Evolutionary conservation across 192 early-diverging fungal genomes (phyloP).

Genomic region (Obelidium mucronatum): DNA sequence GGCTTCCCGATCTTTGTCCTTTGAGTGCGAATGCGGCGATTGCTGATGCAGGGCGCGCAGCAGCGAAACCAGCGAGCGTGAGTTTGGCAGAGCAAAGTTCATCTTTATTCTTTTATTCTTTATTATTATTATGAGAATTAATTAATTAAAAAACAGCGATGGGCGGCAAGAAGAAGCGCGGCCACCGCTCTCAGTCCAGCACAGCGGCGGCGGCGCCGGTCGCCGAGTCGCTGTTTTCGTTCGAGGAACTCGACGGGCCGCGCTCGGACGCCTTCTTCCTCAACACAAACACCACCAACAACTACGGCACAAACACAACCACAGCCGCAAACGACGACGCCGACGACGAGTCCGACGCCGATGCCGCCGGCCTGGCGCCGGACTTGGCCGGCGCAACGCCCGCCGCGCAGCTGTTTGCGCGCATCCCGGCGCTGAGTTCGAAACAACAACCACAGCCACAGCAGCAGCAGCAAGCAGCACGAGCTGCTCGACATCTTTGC

Average conservation of each 20-base stretch:
- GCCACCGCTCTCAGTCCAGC: background rate
- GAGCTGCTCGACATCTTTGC: background rate
- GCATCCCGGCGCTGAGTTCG: background rate
- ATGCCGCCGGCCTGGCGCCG: background rate
- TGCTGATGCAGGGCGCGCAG: slow-evolving; percentile 1
- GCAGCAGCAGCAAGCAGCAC: background rate
- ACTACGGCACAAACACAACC: background rate
- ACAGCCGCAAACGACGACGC: background rate
- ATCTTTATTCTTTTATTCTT: too few relatives aligned
- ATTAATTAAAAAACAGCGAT: background rate
- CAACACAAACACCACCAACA: background rate
- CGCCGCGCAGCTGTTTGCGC: background rate
- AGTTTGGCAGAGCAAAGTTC: background rate
- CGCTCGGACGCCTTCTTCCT: background rate
- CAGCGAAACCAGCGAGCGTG: slow-evolving; percentile 2
- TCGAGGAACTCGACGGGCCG: background rate
- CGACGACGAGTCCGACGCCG: background rate
- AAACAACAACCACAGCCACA: background rate
- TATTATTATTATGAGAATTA: too few relatives aligned
- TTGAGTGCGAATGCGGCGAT: background rate
- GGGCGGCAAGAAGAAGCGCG: background rate
- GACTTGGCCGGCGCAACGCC: background rate
- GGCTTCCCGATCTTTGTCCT: background rate
- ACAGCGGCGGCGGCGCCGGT: background rate
- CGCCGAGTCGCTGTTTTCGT: slow-evolving; percentile 2